These are phyloP conservation scores for Dimargaris xerosporica DNA, from an alignment of 192 early-diverging fungal genomes.

Conservation along the genomic window DNA sequence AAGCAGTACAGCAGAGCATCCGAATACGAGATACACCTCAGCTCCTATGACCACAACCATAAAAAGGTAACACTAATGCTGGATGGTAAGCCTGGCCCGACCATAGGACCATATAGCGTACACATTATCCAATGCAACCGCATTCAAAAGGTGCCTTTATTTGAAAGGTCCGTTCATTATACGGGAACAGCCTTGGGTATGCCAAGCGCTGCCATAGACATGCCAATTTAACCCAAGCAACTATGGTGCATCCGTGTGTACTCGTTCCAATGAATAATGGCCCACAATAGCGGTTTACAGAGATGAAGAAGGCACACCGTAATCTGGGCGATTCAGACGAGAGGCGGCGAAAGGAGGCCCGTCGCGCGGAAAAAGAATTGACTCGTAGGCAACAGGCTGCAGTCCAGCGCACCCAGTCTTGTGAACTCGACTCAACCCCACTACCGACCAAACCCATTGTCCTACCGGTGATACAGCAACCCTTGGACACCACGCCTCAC, in stretches of 20 bases:
- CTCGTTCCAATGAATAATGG: not conserved
- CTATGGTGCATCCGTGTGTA: too few species aligned
- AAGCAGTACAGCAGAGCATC: constrained; percentile 64
- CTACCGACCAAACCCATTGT: not conserved
- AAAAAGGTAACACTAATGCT: constrained; percentile 31
- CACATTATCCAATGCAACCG: not conserved
- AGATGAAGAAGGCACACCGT: constrained; percentile 47
- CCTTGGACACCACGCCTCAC: not conserved
- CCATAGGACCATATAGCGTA: not conserved
- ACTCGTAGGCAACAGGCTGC: constrained; percentile 47
- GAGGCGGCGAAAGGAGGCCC: constrained; percentile 44
- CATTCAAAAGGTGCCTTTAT: too few species aligned
- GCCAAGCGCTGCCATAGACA: too few species aligned
- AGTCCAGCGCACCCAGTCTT: constrained; percentile 13
- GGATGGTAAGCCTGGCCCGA: not conserved
- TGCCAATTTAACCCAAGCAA: too few species aligned
- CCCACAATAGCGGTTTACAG: constrained; percentile 47
- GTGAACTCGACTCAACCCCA: not conserved
- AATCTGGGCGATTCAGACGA: constrained; percentile 23
- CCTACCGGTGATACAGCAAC: not conserved
- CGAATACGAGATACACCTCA: constrained; percentile 63
- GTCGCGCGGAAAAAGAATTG: constrained; percentile 51
- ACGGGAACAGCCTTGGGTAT: too few species aligned
- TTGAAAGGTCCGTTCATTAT: too few species aligned
- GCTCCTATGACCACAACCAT: constrained; percentile 68